Evolutionary conservation across 495 filamentous ascomycete genomes (phyloP).

Genomic region (Hypoxylon lienhwacheense): DNA sequence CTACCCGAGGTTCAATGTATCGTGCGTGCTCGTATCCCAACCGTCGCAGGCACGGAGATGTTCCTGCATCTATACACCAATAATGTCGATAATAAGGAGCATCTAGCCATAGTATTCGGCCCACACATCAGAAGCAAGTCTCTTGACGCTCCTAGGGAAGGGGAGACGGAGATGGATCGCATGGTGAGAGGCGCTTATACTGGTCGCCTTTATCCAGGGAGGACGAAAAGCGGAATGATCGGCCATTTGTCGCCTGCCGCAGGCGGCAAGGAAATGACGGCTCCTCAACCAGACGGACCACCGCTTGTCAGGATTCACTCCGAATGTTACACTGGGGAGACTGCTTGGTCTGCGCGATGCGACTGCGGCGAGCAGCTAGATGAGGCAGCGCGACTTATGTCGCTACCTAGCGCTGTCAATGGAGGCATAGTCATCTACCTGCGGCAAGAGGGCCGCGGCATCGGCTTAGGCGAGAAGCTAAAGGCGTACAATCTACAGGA

Average conservation of each 20-base stretch:
- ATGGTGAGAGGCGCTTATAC: slow-evolving; percentile 94
- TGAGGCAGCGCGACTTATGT: slow-evolving; percentile 93
- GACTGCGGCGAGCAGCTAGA: slow-evolving; percentile 98
- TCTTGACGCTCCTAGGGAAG: slow-evolving; percentile 75
- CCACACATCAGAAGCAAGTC: slow-evolving; percentile 76
- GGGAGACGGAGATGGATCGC: slow-evolving; percentile 93
- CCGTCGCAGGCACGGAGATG: slow-evolving; percentile 89
- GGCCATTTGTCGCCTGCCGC: slow-evolving; percentile 6
- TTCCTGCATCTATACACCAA: slow-evolving; percentile 95
- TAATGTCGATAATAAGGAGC: slow-evolving; percentile 90
- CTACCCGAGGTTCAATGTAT: slow-evolving; percentile 78
- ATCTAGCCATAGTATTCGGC: slow-evolving; percentile 97
- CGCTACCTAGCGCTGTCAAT: slow-evolving; percentile 63
- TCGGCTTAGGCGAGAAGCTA: slow-evolving; percentile 90
- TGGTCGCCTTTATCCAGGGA: slow-evolving; percentile 82
- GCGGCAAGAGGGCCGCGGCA: slow-evolving; percentile 93
- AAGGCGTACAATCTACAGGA: slow-evolving; percentile 99
- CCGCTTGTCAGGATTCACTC: slow-evolving; percentile 94
- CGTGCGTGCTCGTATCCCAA: slow-evolving; percentile 82
- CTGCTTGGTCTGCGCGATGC: slow-evolving; percentile 94
- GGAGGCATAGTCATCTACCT: slow-evolving; percentile 95
- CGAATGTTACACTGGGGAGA: slow-evolving; percentile 98
- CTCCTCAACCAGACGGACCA: slow-evolving; percentile 12
- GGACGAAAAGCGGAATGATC: slow-evolving; percentile 64
- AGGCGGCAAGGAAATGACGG: slow-evolving; percentile 19